A percentile compares a stretch with the other conserved stretches of the same genome.
Evolutionary conservation across 1,284 basidiomycete genomes (phyloP).

Genomic region (Ceratobasidium sp.): DNA sequence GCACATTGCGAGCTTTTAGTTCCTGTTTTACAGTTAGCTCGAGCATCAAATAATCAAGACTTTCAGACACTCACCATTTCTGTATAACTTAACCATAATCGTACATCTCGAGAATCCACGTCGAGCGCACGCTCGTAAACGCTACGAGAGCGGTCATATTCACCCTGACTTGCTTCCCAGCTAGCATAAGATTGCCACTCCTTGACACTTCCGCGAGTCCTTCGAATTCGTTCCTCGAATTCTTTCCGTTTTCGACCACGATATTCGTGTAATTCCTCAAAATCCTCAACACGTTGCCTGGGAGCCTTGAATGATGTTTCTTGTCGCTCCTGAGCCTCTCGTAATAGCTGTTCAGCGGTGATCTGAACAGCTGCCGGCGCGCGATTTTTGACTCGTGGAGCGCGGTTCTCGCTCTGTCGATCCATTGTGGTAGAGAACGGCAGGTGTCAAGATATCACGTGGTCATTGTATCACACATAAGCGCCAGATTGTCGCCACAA

Average conservation of each 20-base stretch:
- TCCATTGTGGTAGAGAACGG: slow-evolving; percentile 9
- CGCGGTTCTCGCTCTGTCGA: slow-evolving; percentile 53
- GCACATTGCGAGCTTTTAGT: slow-evolving; percentile 95
- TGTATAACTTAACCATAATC: slow-evolving; percentile 96
- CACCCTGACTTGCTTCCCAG: slow-evolving; percentile 95
- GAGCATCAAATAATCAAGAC: neutral
- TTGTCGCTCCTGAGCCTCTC: slow-evolving; percentile 98
- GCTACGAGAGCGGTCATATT: slow-evolving; percentile 92
- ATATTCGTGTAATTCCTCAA: slow-evolving; percentile 97
- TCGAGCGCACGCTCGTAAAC: slow-evolving; percentile 98
- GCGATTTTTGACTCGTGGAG: slow-evolving; percentile 88
- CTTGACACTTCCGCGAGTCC: slow-evolving; percentile 86
- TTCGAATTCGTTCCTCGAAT: slow-evolving; percentile 94
- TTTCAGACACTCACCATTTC: slow-evolving; percentile 73
- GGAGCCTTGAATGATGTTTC: slow-evolving; percentile 92
- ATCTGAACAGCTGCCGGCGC: slow-evolving; percentile 96
- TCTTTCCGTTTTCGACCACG: slow-evolving; percentile 95
- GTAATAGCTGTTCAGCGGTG: slow-evolving; percentile 96
- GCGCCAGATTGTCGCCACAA: neutral
- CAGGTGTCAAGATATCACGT: slow-evolving; percentile 32
- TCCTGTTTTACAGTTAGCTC: slow-evolving; percentile 64
- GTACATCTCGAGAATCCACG: slow-evolving; percentile 89
- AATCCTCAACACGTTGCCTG: slow-evolving; percentile 96
- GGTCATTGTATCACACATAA: neutral
- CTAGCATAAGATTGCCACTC: slow-evolving; percentile 74